A percentile compares a stretch with the other conserved stretches of the same genome.
These are phyloP conservation scores for Salix suchowensis DNA, from an alignment of 345 rosid species.

Conservation along the genomic window DNA sequence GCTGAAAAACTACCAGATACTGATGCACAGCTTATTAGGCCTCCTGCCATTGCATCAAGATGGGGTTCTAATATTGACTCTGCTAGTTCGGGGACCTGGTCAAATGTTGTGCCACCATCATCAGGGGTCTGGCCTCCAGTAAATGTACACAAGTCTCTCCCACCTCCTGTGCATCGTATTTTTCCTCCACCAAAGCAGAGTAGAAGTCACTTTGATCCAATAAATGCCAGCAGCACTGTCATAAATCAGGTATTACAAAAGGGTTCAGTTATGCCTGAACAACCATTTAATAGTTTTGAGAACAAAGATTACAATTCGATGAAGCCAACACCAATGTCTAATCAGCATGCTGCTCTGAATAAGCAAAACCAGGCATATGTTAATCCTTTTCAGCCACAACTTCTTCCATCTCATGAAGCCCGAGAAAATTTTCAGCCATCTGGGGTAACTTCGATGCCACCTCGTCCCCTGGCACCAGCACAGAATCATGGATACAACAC, in stretches of 20 bases:
- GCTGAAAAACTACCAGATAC: constrained; percentile 35
- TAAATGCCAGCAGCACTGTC: constrained; percentile 34
- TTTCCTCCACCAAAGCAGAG: constrained; percentile 41
- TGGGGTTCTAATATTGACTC: constrained; percentile 40
- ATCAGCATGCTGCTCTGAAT: constrained; percentile 42
- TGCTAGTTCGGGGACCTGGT: constrained; percentile 28
- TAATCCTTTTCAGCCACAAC: constrained; percentile 43
- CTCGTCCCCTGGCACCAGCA: constrained; percentile 37
- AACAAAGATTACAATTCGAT: constrained; percentile 35
- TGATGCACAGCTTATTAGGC: constrained; percentile 39
- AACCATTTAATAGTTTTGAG: constrained; percentile 39
- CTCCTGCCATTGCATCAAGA: constrained; percentile 35
- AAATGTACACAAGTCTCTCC: constrained; percentile 53
- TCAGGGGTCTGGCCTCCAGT: constrained; percentile 51
- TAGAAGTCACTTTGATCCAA: constrained; percentile 39
- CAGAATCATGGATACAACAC: constrained; percentile 43
- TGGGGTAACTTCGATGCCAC: constrained; percentile 37
- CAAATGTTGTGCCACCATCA: constrained; percentile 26
- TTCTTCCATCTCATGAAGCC: constrained; percentile 36
- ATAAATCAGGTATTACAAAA: constrained; percentile 46
- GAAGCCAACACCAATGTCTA: constrained; percentile 28
- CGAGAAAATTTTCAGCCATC: constrained; percentile 38
- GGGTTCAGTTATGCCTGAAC: constrained; percentile 44
- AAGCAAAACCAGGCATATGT: constrained; percentile 46
- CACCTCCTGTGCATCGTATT: constrained; percentile 36